These are phyloP conservation scores for Neofusicoccum laricinum DNA, from an alignment of 2,329 filamentous ascomycete species.

Conservation along the genomic window DNA sequence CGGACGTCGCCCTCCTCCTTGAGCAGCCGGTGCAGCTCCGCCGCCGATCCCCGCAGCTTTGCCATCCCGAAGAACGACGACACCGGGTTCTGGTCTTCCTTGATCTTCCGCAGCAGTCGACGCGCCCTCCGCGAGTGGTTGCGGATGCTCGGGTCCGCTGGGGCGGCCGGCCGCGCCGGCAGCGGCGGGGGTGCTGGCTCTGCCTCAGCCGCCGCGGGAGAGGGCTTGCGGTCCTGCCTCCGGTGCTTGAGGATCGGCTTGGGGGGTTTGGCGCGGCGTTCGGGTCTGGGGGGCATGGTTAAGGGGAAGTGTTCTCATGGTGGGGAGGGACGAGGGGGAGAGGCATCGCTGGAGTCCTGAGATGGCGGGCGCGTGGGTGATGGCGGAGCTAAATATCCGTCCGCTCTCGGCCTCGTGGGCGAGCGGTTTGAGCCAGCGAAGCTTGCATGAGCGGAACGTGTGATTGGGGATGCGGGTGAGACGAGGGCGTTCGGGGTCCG, in stretches of 20 bases:
- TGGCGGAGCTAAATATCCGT: not conserved
- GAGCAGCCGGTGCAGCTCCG: slow-evolving; percentile 1
- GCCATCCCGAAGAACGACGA: not conserved
- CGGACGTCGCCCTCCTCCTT: not conserved
- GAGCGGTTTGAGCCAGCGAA: not conserved
- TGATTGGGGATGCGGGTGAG: not conserved
- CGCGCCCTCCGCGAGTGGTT: not conserved
- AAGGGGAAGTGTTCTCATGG: not conserved
- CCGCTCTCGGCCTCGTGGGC: not conserved
- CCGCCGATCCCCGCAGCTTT: not conserved
- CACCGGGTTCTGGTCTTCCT: not conserved
- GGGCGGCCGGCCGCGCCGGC: not conserved
- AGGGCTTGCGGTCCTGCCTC: not conserved
- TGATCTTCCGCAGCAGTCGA: not conserved
- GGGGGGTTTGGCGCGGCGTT: not conserved
- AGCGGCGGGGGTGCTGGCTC: not conserved
- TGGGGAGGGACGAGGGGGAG: not conserved
- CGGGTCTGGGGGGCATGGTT: not conserved
- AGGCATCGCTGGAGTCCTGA: not conserved
- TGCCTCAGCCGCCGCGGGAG: not conserved
- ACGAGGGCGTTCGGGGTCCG: not conserved
- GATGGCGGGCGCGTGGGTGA: not conserved
- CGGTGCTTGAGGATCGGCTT: not conserved
- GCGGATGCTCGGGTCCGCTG: not conserved
- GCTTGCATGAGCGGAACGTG: slow-evolving; percentile 1